phyloP scores from a whole-genome alignment of 2,329 filamentous ascomycete genomes.

The Apiospora rasikravindrae region DNA sequence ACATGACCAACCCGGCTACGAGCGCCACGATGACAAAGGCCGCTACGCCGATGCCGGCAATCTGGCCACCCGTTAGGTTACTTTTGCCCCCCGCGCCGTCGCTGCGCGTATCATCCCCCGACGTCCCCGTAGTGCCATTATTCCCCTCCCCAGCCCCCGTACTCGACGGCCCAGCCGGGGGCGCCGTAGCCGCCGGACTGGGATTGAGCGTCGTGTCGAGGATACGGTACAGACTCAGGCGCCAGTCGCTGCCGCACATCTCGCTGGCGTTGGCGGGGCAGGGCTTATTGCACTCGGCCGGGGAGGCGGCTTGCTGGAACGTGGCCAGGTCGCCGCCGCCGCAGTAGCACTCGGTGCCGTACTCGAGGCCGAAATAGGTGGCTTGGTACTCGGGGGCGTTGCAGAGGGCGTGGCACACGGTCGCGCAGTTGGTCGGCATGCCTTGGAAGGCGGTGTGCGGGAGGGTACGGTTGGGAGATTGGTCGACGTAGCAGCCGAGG shows the following conservation, averaged over 20 bases:
- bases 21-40: not conserved
- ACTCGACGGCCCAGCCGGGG: not conserved
- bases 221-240: not conserved
- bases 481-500: conserved; percentile 10
- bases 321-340: not conserved
- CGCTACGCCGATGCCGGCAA: not conserved
- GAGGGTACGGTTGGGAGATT: not conserved
- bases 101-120: not conserved
- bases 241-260: not conserved
- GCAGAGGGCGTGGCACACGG: not conserved
- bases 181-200: not conserved
- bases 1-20: not conserved
- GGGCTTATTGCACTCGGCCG: not conserved
- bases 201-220: not conserved
- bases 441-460: too few species aligned
- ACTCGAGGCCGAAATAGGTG: not conserved
- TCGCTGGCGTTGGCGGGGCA: not conserved
- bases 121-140: not conserved
- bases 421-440: not conserved
- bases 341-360: conserved; percentile 6
- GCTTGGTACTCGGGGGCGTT: not conserved
- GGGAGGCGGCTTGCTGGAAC: not conserved
- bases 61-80: not conserved
- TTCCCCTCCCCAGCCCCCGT: not conserved
- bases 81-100: not conserved